Conservation (phyloP, 306 rosid species). For the Vicia villosa region DNA sequence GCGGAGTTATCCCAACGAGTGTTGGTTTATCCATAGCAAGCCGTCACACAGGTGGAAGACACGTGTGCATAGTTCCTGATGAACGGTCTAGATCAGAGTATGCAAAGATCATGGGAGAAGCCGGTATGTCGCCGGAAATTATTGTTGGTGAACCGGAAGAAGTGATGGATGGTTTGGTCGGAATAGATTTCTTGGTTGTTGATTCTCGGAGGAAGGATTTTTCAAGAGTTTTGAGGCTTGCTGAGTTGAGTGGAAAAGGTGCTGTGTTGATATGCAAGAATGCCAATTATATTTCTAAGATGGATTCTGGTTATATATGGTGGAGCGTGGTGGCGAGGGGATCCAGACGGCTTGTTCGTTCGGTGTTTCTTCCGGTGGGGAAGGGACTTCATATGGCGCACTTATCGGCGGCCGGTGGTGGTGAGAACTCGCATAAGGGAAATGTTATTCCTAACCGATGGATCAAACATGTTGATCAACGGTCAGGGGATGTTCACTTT, state of each 20-base stretch:
- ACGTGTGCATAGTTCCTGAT: conserved; percentile 84
- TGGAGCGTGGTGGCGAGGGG: conserved; percentile 52
- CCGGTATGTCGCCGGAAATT: conserved; percentile 53
- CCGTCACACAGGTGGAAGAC: conserved; percentile 68
- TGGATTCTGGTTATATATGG: conserved; percentile 59
- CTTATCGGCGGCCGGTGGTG: conserved; percentile 51
- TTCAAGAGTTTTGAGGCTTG: conserved; percentile 58
- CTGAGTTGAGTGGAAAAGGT: conserved; percentile 67
- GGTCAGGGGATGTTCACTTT: conserved; percentile 79
- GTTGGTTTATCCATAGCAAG: conserved; percentile 74
- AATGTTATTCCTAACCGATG: conserved; percentile 42
- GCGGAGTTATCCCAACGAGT: conserved; percentile 73
- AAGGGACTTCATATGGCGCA: conserved; percentile 83
- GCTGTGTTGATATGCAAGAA: conserved; percentile 87
- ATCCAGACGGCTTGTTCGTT: conserved; percentile 59
- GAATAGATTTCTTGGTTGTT: conserved; percentile 81
- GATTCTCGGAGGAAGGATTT: conserved; percentile 64
- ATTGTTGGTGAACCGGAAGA: conserved; percentile 85
- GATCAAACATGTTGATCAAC: conserved; percentile 83
- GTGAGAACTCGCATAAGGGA: neutral
- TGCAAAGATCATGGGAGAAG: conserved; percentile 47
- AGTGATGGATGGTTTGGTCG: conserved; percentile 54
- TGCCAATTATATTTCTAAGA: conserved; percentile 49
- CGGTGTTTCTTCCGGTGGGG: conserved; percentile 93
- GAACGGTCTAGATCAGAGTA: conserved; percentile 72